Base-by-base conservation (phyloP, 805 yeast species). In the Lipomyces kockii region DNA sequence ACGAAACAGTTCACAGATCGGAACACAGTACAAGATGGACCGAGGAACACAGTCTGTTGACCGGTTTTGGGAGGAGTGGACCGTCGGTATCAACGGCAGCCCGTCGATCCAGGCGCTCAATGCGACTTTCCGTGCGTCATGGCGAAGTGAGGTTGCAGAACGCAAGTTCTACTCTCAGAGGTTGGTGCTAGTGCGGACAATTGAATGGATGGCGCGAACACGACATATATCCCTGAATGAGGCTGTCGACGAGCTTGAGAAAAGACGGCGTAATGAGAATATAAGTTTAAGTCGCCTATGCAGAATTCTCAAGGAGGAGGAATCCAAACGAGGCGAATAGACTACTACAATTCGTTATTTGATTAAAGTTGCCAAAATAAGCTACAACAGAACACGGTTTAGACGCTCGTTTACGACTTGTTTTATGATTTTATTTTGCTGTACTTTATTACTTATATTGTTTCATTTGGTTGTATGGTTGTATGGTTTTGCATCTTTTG, bases 41-140 rank as follows among this genome's bases (percentile, higher is more conserved):
- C 63, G 72, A 25, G 64, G 58, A 20, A 69, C 72, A 12, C 72
- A 69, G 51, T 35, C 71, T 2, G 73, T 70, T 17, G 73, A 69
- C 22, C 51, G 70, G 27, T 69, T 69, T 77, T 43, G 80, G 82
- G 77, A 76, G 58, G 84, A 82, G 60, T 82, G 81, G 68, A 75
- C 78, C 1, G 73, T 74, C 34, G 84, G 84, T 1, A 75, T 81
- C 39, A 76, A 80, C 64, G 83, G 83, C 1, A 72, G 74, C n/a
- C 83, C 83, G 7, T 77, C 83, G 1, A 78, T 82, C 17, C 76
- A 78, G 63, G 76, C 76, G 20, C 74, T 82, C n/a, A 83, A 82
- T 62, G 78, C 78, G 34, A 76, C 76, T 54, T 81, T 77, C 68
- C 83, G 83, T 5, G 79, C 80, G 60, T 76, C 78, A 46, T 82